Conservation (phyloP, 2,329 filamentous ascomycete species). For the Exophiala mesophila region DNA sequence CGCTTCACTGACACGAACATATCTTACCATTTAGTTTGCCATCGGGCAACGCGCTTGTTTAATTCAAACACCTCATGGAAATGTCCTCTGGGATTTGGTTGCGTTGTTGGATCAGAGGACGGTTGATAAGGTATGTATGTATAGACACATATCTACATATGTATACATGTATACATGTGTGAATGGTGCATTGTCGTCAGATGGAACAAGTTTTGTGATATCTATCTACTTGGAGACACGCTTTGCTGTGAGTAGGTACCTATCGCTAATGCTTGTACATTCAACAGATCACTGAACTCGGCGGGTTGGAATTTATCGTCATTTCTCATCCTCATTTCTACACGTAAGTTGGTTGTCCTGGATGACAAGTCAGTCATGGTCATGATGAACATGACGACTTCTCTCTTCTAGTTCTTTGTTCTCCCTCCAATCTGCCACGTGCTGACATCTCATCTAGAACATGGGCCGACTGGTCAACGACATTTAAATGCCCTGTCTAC, state of each 20-base stretch:
- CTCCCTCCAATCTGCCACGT: background rate
- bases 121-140: slow-evolving; percentile 33
- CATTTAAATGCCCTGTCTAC: slow-evolving; percentile 67
- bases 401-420: background rate
- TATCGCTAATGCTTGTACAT: background rate
- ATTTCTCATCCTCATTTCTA: slow-evolving; percentile 83
- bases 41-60: slow-evolving; percentile 74
- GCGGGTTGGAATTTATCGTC: slow-evolving; percentile 66
- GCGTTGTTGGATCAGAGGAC: slow-evolving; percentile 64
- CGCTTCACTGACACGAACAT: too few relatives aligned
- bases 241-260: too few relatives aligned
- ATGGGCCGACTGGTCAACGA: slow-evolving; percentile 66
- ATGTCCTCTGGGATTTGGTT: slow-evolving; percentile 76
- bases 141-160: too few relatives aligned
- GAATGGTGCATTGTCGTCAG: too few relatives aligned
- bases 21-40: slow-evolving; percentile 57
- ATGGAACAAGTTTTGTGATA: too few relatives aligned
- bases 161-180: too few relatives aligned
- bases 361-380: too few relatives aligned
- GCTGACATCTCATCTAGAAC: slow-evolving; percentile 38
- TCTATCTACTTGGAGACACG: too few relatives aligned
- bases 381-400: too few relatives aligned
- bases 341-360: slow-evolving; percentile 41
- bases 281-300: slow-evolving; percentile 50
- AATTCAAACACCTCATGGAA: slow-evolving; percentile 60